A percentile compares a stretch with the other conserved stretches of the same genome.
Evolutionary conservation across 306 rosid species (phyloP).

Genomic region (Ceratonia siliqua): DNA sequence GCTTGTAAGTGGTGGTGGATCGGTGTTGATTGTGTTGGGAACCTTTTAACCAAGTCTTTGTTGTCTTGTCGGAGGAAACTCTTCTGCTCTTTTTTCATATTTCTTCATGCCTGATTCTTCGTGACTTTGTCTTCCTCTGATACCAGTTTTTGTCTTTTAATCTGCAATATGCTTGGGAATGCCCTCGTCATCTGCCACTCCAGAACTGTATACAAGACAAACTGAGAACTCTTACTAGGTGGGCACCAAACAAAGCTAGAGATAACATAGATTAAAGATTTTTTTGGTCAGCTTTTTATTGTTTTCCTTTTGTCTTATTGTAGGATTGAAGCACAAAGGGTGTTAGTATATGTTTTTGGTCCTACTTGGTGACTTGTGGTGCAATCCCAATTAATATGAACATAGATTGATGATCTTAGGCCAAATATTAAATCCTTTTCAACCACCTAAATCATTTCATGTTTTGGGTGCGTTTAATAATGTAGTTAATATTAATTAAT

Average conservation of each 20-base stretch:
- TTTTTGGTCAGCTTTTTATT: conserved; percentile 13
- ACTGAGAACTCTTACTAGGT: conserved; percentile 42
- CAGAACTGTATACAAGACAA: conserved; percentile 46
- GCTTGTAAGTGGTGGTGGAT: conserved; percentile 59
- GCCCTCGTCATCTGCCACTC: conserved; percentile 40
- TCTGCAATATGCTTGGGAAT: conserved; percentile 20
- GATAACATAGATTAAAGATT: conserved; percentile 18
- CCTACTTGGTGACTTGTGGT: conserved; percentile 36
- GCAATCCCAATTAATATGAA: conserved; percentile 35
- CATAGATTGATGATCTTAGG: conserved; percentile 28
- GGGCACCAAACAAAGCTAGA: conserved; percentile 34
- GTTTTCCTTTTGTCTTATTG: conserved; percentile 30
- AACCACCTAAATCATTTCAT: conserved; percentile 34
- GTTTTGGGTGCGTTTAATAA: conserved; percentile 43
- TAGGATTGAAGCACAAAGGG: conserved; percentile 38
- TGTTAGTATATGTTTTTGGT: conserved; percentile 19
- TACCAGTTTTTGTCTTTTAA: conserved; percentile 38
- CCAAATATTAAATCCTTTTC: conserved; percentile 21
- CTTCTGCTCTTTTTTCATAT: conserved; percentile 37
- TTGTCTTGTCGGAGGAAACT: conserved; percentile 75
- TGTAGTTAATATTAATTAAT: conserved; percentile 31
- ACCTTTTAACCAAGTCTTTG: conserved; percentile 54
- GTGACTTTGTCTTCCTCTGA: conserved; percentile 49
- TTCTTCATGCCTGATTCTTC: conserved; percentile 58
- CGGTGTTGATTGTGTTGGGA: conserved; percentile 51